Base-by-base conservation (phyloP, 805 yeast species). In the Lipomyces yamanashiensis region DNA sequence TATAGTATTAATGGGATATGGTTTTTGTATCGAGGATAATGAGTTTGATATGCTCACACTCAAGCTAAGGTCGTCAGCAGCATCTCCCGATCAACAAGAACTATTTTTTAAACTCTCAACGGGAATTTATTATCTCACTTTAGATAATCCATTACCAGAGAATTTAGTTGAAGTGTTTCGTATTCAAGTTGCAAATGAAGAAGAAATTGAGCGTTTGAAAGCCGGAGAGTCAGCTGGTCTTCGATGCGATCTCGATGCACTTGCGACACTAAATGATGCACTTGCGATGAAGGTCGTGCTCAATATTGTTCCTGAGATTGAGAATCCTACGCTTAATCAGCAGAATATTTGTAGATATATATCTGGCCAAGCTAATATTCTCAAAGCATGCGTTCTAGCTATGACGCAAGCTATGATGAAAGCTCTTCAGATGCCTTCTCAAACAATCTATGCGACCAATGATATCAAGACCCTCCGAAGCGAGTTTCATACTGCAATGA, bases 1-100 rank as follows among this genome's bases (percentile, higher is more conserved):
- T 19, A 50, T 44, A 65, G 68, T 92, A 34, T 74, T 92, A 6
- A 76, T 92, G 69, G 92, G 88, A 0, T 92, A 92, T 74, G 98
- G 98, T 0, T 92, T 92, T 75, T 82, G 85, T 9, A 54, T 86
- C 1, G 81, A 81, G 17, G 76, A 79, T 19, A 75, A 82, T 53
- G 89, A 88, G 69, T 76, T 77, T 9, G 84, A 84, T 41, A 85
- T 85, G 15, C 79, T 92, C 50, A 81, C 88, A 5, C 78, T 91
- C 61, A 84, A 84, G 71, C 76, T 89, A 8, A 50, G 53, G 17
- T n/a, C 36, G 8, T 43, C 62, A 19, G 50, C 41, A 3, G 33
- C 53, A 8, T 7, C 56, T 13, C 33, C 44, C 13, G 44, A 41
- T 1, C 39, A 56, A 36, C 13, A 51, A 17, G 44, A 43, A 9